Conservation (phyloP, 257 asterid genomes). For the Nemophila menziesii region DNA sequence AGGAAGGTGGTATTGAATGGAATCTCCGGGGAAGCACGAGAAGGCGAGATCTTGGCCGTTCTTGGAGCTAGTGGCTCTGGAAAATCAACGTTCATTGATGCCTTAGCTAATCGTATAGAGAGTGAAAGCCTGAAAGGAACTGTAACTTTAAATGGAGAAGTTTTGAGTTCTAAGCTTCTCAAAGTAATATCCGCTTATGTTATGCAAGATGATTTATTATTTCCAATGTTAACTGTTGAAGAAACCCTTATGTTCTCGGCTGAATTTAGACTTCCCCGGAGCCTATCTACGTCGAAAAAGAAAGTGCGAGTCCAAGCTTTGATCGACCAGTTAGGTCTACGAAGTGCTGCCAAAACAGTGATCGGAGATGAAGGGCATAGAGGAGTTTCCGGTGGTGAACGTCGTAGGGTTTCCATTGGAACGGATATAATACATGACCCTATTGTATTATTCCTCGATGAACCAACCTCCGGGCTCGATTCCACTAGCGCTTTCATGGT, state of each 20-base stretch:
- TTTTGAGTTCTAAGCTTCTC: conserved; percentile 23
- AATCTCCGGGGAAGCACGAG: conserved; percentile 29
- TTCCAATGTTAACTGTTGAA: conserved; percentile 38
- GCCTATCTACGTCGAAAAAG: conserved; percentile 21
- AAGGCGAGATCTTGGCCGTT: conserved; percentile 33
- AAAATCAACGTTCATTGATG: conserved; percentile 34
- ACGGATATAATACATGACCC: conserved; percentile 38
- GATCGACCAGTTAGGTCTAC: conserved; percentile 29
- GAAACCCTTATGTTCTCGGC: conserved; percentile 40
- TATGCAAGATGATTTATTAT: conserved; percentile 35
- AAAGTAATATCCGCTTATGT: conserved; percentile 35
- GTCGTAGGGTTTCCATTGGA: conserved; percentile 36
- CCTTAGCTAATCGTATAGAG: conserved; percentile 24
- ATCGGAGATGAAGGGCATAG: conserved; percentile 40
- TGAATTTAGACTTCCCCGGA: conserved; percentile 26
- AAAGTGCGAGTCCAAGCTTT: conserved; percentile 23
- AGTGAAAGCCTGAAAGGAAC: conserved; percentile 24
- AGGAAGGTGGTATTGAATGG: conserved; percentile 21
- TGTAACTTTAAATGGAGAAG: conserved; percentile 24
- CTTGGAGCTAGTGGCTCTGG: conserved; percentile 42
- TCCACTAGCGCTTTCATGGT: conserved; percentile 63
- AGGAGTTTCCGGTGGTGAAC: conserved; percentile 37
- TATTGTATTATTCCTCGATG: conserved; percentile 41
- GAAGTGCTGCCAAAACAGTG: conserved; percentile 29
- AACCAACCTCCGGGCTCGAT: conserved; percentile 65